Evolutionary conservation across 2,329 filamentous ascomycete species (phyloP).

Genomic region (Aspergillus amoenus): DNA sequence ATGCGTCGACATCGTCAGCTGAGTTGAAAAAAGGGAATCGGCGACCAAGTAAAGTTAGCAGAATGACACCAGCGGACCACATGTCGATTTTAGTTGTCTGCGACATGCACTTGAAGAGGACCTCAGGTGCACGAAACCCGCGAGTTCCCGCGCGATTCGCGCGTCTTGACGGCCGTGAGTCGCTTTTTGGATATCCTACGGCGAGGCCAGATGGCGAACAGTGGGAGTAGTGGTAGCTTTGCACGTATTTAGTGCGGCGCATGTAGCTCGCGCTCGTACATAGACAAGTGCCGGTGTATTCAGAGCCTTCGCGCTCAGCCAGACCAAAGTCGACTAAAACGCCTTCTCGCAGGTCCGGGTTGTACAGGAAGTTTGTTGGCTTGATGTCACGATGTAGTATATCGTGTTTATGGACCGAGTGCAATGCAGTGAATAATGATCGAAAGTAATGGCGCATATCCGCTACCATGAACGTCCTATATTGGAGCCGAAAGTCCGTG

Average conservation of each 20-base stretch:
- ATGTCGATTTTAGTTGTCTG: slow-evolving; percentile 94
- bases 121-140: slow-evolving; percentile 93
- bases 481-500: slow-evolving; percentile 88
- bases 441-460: slow-evolving; percentile 90
- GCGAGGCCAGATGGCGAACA: slow-evolving; percentile 45
- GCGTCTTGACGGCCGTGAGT: slow-evolving; percentile 80
- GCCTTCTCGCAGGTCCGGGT: slow-evolving; percentile 70
- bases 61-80: slow-evolving; percentile 95
- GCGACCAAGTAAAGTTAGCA: slow-evolving; percentile 88
- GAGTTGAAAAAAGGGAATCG: slow-evolving; percentile 99
- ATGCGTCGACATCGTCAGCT: slow-evolving; percentile 94
- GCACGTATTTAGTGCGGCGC: slow-evolving; percentile 59
- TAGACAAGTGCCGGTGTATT: slow-evolving; percentile 59
- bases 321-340: slow-evolving; percentile 99
- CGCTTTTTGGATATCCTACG: slow-evolving; percentile 80
- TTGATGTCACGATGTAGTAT: slow-evolving; percentile 97
- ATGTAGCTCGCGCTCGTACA: slow-evolving; percentile 67
- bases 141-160: slow-evolving; percentile 93
- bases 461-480: slow-evolving; percentile 78
- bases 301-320: slow-evolving; percentile 71
- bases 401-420: slow-evolving; percentile 75
- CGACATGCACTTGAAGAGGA: slow-evolving; percentile 93
- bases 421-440: slow-evolving; percentile 81
- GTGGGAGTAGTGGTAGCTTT: slow-evolving; percentile 59
- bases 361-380: slow-evolving; percentile 96